These are phyloP conservation scores for Diaporthe citrichinensis DNA, from an alignment of 2,329 filamentous ascomycete genomes.

Conservation along the genomic window DNA sequence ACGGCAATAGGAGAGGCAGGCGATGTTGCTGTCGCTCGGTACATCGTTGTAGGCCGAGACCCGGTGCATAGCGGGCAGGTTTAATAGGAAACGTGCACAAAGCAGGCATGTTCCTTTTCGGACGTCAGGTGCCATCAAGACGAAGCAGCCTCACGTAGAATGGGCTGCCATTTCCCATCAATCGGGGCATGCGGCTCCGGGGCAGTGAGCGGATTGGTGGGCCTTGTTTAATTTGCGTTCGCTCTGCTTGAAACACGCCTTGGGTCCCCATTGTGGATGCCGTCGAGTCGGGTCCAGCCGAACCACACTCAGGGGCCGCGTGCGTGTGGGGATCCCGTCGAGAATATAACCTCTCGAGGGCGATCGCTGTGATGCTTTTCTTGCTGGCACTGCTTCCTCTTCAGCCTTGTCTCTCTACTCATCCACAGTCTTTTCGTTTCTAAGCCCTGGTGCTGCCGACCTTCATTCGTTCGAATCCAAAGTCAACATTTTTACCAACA, in stretches of 20 bases:
- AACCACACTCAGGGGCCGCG: constrained; percentile 27
- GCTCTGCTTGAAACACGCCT: constrained; percentile 39
- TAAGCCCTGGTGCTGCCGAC: constrained; percentile 29
- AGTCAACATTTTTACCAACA: neutral
- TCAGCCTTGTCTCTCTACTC: constrained; percentile 9
- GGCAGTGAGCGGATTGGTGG: constrained; percentile 38
- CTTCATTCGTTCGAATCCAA: neutral
- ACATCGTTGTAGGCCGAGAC: neutral
- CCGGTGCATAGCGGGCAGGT: neutral
- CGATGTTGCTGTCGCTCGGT: neutral
- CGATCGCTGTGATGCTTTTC: neutral
- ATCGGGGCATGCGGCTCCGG: constrained; percentile 31
- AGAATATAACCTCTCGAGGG: constrained; percentile 21
- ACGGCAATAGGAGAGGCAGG: neutral
- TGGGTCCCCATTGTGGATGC: constrained; percentile 27
- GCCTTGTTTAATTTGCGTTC: constrained; percentile 30
- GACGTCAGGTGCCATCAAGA: neutral
- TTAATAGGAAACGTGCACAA: neutral
- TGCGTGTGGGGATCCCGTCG: constrained; percentile 20
- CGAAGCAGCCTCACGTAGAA: neutral
- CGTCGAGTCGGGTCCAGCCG: constrained; percentile 12
- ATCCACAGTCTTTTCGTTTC: neutral
- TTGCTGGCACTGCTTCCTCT: neutral
- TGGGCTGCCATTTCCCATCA: constrained; percentile 14
- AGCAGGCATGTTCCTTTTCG: neutral